phyloP scores from a whole-genome alignment of 1,284 basidiomycete species.

The Omphalotus olearius region DNA sequence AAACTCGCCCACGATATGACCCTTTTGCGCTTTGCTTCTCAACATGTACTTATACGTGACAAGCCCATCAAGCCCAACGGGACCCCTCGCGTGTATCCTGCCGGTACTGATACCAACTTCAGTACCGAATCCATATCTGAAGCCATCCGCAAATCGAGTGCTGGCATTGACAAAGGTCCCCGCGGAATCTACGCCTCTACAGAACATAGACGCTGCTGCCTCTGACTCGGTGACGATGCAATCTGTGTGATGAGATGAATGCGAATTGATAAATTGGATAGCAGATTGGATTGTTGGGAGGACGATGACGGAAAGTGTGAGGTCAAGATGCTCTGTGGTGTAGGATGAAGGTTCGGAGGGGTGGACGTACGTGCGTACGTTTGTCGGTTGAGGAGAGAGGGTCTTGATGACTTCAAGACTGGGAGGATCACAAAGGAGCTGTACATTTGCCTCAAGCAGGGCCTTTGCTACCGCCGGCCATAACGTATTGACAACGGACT shows the following conservation, averaged over 20 bases:
- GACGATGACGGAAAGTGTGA: slow-evolving; percentile 77
- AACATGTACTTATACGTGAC: slow-evolving; percentile 95
- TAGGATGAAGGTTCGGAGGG: slow-evolving; percentile 65
- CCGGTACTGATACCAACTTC: slow-evolving; percentile 98
- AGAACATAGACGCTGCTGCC: slow-evolving; percentile 68
- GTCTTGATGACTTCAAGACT: slow-evolving; percentile 52
- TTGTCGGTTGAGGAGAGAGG: slow-evolving; percentile 28
- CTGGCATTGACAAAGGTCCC: slow-evolving; percentile 94
- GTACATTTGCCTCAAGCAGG: slow-evolving; percentile 68
- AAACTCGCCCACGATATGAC: slow-evolving; percentile 82
- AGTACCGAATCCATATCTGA: slow-evolving; percentile 95
- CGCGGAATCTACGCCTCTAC: slow-evolving; percentile 85
- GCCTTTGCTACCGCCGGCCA: slow-evolving; percentile 81
- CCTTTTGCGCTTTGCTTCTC: slow-evolving; percentile 64
- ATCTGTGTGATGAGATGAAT: slow-evolving; percentile 96
- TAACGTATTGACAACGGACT: slow-evolving; percentile 59
- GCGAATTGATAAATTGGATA: slow-evolving; percentile 86
- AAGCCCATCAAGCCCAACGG: slow-evolving; percentile 93
- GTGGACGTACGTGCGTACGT: slow-evolving; percentile 45
- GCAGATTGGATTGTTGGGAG: slow-evolving; percentile 72
- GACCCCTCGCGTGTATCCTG: slow-evolving; percentile 94
- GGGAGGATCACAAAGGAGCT: slow-evolving; percentile 73
- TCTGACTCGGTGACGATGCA: slow-evolving; percentile 85
- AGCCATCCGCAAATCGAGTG: slow-evolving; percentile 96
- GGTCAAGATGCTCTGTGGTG: slow-evolving; percentile 83